Evolutionary conservation across 164 flowering plant genomes (phyloP).

Genomic region (Malania oleifera): DNA sequence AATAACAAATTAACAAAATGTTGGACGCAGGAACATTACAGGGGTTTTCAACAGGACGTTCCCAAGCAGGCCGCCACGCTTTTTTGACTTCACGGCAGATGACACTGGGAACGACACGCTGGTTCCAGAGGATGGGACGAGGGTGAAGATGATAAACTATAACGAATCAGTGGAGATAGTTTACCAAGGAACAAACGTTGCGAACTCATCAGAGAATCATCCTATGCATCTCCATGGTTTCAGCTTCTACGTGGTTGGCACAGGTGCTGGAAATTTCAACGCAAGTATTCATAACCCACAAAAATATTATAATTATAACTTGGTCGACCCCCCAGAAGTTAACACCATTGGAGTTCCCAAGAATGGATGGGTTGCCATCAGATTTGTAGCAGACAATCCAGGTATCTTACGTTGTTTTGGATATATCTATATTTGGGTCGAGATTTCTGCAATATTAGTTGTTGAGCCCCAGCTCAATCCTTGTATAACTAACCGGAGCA

Average conservation of each 20-base stretch:
- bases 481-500: too few species aligned
- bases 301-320: too few species aligned
- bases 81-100: constrained; percentile 8
- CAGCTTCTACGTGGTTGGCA: neutral
- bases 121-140: neutral
- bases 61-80: neutral
- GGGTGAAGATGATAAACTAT: constrained; percentile 6
- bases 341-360: neutral
- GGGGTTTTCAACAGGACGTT: neutral
- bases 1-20: too few species aligned
- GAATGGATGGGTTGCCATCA: constrained; percentile 18
- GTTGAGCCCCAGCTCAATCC: too few species aligned
- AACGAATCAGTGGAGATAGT: constrained; percentile 7
- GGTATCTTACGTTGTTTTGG: constrained; percentile 18
- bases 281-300: too few species aligned
- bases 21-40: neutral
- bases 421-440: too few species aligned
- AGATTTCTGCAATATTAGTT: too few species aligned
- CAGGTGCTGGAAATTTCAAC: neutral
- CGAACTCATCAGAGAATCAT: neutral
- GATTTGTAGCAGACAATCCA: constrained; percentile 17
- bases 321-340: neutral
- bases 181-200: constrained; percentile 7
- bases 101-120: neutral
- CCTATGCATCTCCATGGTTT: neutral